Evolutionary conservation across 306 rosid species (phyloP).

Genomic region (Prunus davidiana): DNA sequence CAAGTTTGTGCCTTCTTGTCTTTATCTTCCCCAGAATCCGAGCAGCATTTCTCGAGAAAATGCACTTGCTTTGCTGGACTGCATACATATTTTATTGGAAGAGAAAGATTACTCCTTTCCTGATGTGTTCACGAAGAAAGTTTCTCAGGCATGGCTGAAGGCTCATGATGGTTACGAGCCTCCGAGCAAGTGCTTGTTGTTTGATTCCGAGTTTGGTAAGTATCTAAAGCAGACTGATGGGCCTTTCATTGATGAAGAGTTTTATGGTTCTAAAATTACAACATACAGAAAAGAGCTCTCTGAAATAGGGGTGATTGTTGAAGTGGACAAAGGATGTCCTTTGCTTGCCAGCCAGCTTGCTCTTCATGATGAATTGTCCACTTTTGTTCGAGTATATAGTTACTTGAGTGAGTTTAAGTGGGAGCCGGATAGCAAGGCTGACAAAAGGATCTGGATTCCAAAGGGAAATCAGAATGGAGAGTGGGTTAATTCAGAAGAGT

Average conservation of each 20-base stretch:
- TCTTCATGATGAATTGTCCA: conserved; percentile 17
- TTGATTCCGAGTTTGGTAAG: conserved; percentile 33
- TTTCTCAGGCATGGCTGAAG: conserved; percentile 61
- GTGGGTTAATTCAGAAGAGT: conserved; percentile 41
- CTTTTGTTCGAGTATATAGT: conserved; percentile 37
- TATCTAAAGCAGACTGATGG: conserved; percentile 45
- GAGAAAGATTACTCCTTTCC: conserved; percentile 12
- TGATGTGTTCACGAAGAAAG: conserved; percentile 24
- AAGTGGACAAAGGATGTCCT: conserved; percentile 32
- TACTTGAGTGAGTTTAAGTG: conserved; percentile 39
- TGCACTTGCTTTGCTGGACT: conserved; percentile 50
- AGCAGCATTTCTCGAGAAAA: conserved; percentile 28
- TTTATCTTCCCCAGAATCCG: conserved; percentile 42
- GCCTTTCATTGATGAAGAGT: conserved; percentile 55
- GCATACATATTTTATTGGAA: conserved; percentile 30
- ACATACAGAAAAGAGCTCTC: conserved; percentile 44
- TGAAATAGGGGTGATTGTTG: conserved; percentile 43
- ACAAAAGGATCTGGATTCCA: conserved; percentile 55
- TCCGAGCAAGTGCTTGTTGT: conserved; percentile 51
- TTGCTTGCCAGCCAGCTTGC: conserved; percentile 46
- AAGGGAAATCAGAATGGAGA: conserved; percentile 23
- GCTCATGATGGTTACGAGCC: conserved; percentile 47
- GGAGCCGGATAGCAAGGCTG: conserved; percentile 36
- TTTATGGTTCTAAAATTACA: conserved; percentile 40
- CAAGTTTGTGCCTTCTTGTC: conserved; percentile 33